Percentiles rank a stretch among this genome's conserved stretches.
Conservation (phyloP, 1,284 basidiomycete species). For the Phaffia rhodozyma region DNA sequence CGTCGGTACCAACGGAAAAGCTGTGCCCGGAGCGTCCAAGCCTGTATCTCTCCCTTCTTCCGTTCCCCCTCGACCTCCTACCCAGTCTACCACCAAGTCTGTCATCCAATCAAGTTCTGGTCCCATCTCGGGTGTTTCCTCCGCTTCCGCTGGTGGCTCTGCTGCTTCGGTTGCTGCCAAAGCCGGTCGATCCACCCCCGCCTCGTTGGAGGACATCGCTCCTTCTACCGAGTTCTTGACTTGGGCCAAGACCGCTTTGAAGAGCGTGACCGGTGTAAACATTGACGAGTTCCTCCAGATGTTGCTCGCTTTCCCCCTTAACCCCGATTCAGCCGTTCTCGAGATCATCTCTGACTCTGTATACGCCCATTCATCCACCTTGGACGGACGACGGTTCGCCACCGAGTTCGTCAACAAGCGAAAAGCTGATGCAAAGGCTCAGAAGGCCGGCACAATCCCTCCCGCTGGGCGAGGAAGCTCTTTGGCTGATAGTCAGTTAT, state of each 20-base stretch:
- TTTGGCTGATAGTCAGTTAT: constrained; percentile 49
- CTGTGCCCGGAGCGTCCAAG: constrained; percentile 30
- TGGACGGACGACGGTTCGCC: constrained; percentile 90
- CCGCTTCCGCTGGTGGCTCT: constrained; percentile 21
- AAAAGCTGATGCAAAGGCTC: constrained; percentile 53
- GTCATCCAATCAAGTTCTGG: constrained; percentile 17
- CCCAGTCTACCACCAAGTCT: constrained; percentile 20
- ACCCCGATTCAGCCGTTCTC: constrained; percentile 63
- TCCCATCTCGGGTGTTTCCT: constrained; percentile 20
- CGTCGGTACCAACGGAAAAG: constrained; percentile 65
- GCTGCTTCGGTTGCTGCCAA: constrained; percentile 24
- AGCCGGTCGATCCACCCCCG: constrained; percentile 21
- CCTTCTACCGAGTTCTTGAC: constrained; percentile 81
- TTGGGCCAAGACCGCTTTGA: constrained; percentile 80
- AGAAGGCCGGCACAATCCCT: constrained; percentile 28
- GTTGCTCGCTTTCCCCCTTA: constrained; percentile 77
- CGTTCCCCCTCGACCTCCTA: constrained; percentile 21
- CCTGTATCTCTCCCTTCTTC: constrained; percentile 17
- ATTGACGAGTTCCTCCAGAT: constrained; percentile 90
- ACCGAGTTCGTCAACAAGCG: constrained; percentile 77
- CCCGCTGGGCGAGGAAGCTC: constrained; percentile 46
- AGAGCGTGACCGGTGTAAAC: constrained; percentile 70
- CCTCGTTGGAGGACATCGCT: constrained; percentile 42
- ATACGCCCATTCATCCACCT: constrained; percentile 83
- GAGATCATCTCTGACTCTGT: constrained; percentile 88